phyloP scores from a whole-genome alignment of 2,329 filamentous ascomycete species.

The Neurospora crassa region DNA sequence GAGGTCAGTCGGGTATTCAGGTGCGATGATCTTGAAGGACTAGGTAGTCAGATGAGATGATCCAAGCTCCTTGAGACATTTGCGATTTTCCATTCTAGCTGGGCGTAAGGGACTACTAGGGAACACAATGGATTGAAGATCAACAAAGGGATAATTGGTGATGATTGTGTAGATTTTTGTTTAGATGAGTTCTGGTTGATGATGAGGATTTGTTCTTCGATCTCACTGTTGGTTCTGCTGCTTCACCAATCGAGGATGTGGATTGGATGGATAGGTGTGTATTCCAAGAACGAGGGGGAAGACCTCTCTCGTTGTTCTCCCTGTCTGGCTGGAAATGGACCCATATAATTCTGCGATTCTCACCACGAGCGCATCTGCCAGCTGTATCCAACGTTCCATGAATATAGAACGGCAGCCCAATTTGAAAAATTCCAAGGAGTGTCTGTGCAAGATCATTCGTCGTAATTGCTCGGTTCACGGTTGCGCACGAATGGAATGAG shows the following conservation, averaged over 20 bases:
- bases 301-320: neutral
- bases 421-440: no score
- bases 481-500: no score
- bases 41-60: neutral
- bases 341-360: no score
- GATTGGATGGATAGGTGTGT: neutral
- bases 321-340: no score
- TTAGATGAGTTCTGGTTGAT: neutral
- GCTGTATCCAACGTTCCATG: neutral
- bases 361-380: neutral
- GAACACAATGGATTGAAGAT: neutral
- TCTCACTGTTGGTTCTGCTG: neutral
- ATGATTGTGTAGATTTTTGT: neutral
- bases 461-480: neutral
- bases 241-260: neutral
- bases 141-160: neutral
- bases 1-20: neutral
- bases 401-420: neutral
- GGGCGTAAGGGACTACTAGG: neutral
- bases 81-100: neutral
- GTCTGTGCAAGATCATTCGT: no score
- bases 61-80: neutral
- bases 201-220: neutral
- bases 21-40: no score
- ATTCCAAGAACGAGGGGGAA: neutral